Evolutionary conservation across 176 grass and related monocot genomes (phyloP).

Genomic region (Carex parvula): DNA sequence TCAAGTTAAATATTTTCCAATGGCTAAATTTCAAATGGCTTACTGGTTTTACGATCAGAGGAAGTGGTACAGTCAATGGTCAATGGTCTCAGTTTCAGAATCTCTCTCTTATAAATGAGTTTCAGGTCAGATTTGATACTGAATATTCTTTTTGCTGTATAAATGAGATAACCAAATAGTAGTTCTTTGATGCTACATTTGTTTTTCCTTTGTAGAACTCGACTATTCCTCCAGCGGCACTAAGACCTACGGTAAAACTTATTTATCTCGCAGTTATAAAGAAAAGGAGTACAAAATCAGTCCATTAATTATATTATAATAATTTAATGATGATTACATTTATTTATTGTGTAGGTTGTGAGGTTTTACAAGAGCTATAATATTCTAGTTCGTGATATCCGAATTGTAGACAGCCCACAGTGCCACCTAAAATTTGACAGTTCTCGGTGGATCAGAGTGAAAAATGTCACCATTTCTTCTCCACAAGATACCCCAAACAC

Average conservation of each 20-base stretch:
- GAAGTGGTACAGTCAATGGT: conserved; percentile 49
- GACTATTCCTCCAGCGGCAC: conserved; percentile 4
- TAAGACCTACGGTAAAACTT: conserved; percentile 43
- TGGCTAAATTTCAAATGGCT: conserved; percentile 89
- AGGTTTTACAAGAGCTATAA: conserved; percentile 68
- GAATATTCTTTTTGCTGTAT: neutral
- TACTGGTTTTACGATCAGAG: conserved; percentile 47
- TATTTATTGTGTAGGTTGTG: conserved; percentile 29
- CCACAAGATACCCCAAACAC: conserved; percentile 48
- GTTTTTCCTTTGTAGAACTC: conserved; percentile 18
- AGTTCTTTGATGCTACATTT: conserved; percentile 1
- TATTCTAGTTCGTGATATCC: conserved; percentile 38
- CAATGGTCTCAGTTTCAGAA: conserved; percentile 32
- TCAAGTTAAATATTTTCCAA: conserved; percentile 42
- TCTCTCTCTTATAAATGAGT: conserved; percentile 10
- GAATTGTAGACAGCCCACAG: conserved; percentile 51
- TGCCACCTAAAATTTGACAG: conserved; percentile 84
- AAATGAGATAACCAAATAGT: conserved; percentile 1
- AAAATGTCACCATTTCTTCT: conserved; percentile 60
- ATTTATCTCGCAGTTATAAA: neutral
- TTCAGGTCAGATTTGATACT: conserved; percentile 30
- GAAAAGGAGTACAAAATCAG: neutral
- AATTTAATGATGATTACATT: neutral
- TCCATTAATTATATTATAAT: neutral
- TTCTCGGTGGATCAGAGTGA: conserved; percentile 54